Conservation (phyloP, 2,329 filamentous ascomycete species). For the Fusarium chlamydosporum region DNA sequence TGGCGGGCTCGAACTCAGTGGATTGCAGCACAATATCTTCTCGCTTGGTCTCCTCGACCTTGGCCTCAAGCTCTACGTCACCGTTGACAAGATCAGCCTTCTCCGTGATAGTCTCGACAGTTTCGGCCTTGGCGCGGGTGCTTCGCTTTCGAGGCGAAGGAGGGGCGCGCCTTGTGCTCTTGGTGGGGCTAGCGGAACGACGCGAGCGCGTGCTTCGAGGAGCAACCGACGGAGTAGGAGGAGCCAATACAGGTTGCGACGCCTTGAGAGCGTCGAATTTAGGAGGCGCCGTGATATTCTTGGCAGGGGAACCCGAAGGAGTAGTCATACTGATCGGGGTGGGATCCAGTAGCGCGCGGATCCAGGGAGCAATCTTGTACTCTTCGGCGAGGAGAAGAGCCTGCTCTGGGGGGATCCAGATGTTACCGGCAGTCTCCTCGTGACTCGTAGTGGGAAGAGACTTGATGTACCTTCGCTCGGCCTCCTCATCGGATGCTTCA, state of each 20-base stretch:
- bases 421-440: slow-evolving; percentile 95
- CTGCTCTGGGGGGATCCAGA: slow-evolving; percentile 90
- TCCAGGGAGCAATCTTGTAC: slow-evolving; percentile 89
- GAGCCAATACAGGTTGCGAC: slow-evolving; percentile 60
- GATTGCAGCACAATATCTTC: slow-evolving; percentile 61
- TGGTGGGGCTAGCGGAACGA: slow-evolving; percentile 71
- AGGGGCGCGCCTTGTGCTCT: slow-evolving; percentile 61
- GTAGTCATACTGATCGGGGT: slow-evolving; percentile 76
- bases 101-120: slow-evolving; percentile 52
- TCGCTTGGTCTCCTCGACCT: slow-evolving; percentile 51
- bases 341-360: slow-evolving; percentile 92
- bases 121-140: slow-evolving; percentile 60
- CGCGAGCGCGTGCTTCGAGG: slow-evolving; percentile 65
- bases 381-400: slow-evolving; percentile 88
- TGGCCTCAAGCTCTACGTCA: slow-evolving; percentile 18
- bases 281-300: slow-evolving; percentile 85
- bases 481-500: slow-evolving; percentile 77
- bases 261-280: slow-evolving; percentile 74
- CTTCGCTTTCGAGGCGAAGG: slow-evolving; percentile 70
- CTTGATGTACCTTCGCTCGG: slow-evolving; percentile 88
- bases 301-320: slow-evolving; percentile 76
- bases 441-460: slow-evolving; percentile 82
- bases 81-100: slow-evolving; percentile 53
- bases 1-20: slow-evolving; percentile 64
- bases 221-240: slow-evolving; percentile 64